Conservation (phyloP, 1,284 basidiomycete genomes). For the Leccinum griseonigrum region DNA sequence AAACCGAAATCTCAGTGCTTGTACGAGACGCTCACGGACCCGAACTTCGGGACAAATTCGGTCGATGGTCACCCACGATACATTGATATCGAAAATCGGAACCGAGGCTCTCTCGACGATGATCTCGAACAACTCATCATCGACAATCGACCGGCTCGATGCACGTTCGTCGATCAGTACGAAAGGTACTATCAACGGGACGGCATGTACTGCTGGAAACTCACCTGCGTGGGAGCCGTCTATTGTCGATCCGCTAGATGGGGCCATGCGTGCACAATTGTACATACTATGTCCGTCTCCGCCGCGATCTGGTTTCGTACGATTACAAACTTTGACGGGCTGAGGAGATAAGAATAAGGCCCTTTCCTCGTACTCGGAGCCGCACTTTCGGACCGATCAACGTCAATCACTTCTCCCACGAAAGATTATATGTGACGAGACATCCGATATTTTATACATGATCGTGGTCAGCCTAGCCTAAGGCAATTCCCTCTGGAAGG, state of each 20-base stretch:
- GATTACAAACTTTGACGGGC: conserved; percentile 7
- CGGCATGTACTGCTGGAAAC: not conserved
- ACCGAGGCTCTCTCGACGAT: conserved; percentile 6
- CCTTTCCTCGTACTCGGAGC: conserved; percentile 5
- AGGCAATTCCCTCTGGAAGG: not conserved
- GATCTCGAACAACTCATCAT: conserved; percentile 8
- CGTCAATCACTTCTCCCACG: conserved; percentile 11
- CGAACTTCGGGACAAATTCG: not conserved
- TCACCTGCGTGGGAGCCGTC: conserved; percentile 2
- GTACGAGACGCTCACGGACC: not conserved
- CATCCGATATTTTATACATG: conserved; percentile 5
- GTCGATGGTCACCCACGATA: conserved; percentile 7
- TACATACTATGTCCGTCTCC: not conserved
- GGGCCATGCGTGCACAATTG: not conserved
- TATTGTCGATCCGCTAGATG: not conserved
- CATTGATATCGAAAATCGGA: conserved; percentile 6
- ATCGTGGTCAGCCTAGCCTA: not conserved
- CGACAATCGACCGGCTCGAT: not conserved
- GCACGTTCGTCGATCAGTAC: not conserved
- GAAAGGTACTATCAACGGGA: not conserved
- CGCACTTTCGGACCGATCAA: conserved; percentile 13
- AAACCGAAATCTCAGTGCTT: not conserved
- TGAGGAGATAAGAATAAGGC: conserved; percentile 11
- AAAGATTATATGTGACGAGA: conserved; percentile 12
- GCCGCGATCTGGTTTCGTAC: not conserved